phyloP scores from a whole-genome alignment of 179 eudicot genomes.

The Sideroxylon spinosum region DNA sequence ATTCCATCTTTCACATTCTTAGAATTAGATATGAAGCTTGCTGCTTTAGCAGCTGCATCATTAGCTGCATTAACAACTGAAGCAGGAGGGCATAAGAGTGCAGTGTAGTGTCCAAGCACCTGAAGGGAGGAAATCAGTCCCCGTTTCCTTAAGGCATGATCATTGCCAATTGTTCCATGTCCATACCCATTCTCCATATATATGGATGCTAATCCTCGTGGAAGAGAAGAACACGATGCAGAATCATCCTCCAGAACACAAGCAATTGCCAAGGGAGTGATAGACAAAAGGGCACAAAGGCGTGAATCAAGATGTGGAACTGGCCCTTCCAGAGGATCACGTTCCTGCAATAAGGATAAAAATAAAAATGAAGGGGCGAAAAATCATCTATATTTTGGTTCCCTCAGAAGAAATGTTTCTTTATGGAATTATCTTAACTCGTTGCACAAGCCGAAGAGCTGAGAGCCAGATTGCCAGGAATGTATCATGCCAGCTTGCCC shows the following conservation, averaged over 20 bases:
- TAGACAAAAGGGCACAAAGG: constrained; percentile 34
- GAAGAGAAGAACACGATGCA: constrained; percentile 1
- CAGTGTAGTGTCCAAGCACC: constrained; percentile 27
- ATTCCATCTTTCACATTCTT: constrained; percentile 20
- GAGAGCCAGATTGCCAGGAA: constrained; percentile 44
- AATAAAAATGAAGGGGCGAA: not conserved
- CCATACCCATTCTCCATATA: not conserved
- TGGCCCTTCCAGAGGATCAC: constrained; percentile 41
- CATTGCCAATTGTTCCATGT: constrained; percentile 10
- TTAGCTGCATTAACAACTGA: constrained; percentile 32
- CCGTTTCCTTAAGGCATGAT: constrained; percentile 22
- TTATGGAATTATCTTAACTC: constrained; percentile 23
- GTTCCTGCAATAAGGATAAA: constrained; percentile 25
- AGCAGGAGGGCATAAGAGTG: constrained; percentile 31
- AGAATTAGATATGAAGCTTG: constrained; percentile 21
- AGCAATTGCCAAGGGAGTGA: constrained; percentile 36
- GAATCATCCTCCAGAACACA: constrained; percentile 25
- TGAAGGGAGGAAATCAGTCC: constrained; percentile 34
- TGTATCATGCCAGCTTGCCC: constrained; percentile 40
- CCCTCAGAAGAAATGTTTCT: not conserved
- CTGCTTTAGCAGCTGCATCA: constrained; percentile 36
- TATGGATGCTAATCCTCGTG: constrained; percentile 11
- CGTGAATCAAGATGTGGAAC: constrained; percentile 39
- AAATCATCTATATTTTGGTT: constrained; percentile 11
- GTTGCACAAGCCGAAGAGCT: constrained; percentile 41